Base-by-base conservation (phyloP, 108 stramenopile species). In the Licmophora abbreviata region DNA sequence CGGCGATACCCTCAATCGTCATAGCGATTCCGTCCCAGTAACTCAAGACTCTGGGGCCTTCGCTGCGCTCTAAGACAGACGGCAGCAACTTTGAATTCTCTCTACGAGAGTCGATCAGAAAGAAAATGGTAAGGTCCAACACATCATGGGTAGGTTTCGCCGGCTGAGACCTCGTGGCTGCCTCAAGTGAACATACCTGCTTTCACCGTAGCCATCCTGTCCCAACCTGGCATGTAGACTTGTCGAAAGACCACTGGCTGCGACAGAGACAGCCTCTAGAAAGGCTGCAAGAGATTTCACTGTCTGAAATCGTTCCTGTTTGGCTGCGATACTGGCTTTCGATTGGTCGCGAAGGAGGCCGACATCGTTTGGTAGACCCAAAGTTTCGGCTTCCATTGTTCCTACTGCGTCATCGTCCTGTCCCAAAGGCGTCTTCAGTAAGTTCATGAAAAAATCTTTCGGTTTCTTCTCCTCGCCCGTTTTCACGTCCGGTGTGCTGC, bases 351-450 rank as follows among this genome's bases (percentile, higher is more conserved):
- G 63, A 11, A 69, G 64, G 18, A 51, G 27, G 4, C 79, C 86
- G 25, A 75, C 36, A 25, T 66, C 68, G 50, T 76, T 63, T 1
- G 79, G 77, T 18, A 88, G 51, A 29, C 83, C 78, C 26, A 83
- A 53, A 26, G 67, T 73, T 36, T 78, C 73, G 1, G 82, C 80
- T 49, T 81, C 82, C 56, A 76, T 77, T 9, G 71, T 64, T 10
- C 79, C 82, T 33, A 64, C 66, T 11, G 66, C 77, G 38, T 73
- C 76, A 45, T 88, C 81, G 11, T 76, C 65, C 24, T 63, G 61
- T 28, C 61, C 11, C 8, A 8, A 8, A 3, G 45, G 28, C 29
- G 30, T 8, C 20, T 21, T 34, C 35, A 36, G 35, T n/a, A n/a
- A n/a, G n/a, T n/a, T n/a, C 52, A 36, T 48, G 3, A 46, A 23